Base-by-base conservation (phyloP, 2,329 filamentous ascomycete species). In the Ceratocystis eucalypticola region DNA sequence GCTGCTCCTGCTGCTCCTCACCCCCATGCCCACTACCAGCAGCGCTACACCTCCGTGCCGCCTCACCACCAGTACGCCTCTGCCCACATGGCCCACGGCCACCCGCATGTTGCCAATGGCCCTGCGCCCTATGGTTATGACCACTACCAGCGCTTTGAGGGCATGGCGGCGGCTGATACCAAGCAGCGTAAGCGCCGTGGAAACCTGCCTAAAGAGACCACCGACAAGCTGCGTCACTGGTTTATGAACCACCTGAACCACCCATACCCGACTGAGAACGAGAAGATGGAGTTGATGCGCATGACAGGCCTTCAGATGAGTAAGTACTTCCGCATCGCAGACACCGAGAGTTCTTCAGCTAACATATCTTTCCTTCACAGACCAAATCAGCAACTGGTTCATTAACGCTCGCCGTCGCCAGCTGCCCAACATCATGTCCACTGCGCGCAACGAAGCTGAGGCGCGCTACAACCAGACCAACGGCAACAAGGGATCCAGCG, bases 161-260 rank as follows among this genome's bases (percentile, higher is more conserved):
- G 76, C 25, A 74, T 74, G 69, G 74, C 76, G 65, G 73, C 72
- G 20, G 75, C 73, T 1, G 80, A 82, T 66, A 76, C 72, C 67
- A 83, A 81, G 73, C 80, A 80, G 70, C 77, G 83, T 41, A 86
- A 84, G 74, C 81, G 91, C 64, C 82, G 91, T 48, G 91, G 91
- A 1, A 96, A 96, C 72, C 79, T 96, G 2, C 91, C 91, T n/a
- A 95, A 95, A 73, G 88, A 91, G 65, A 89, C 90, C 0, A 96
- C 91, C 0, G 88, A 92, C 73, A 86, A 89, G 70, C 79, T 96
- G 50, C 84, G 88, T 65, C 79, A 83, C 0, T 96, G 91, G 91
- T 92, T 95, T 70, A 76, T 86, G 64, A 80, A 81, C n/a, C 88
- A 94, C 74, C 75, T 91, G 6, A 80, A 85, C 68, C 90, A 94